phyloP scores from a whole-genome alignment of 2,329 filamentous ascomycete species.

The Elsinoe perseae region DNA sequence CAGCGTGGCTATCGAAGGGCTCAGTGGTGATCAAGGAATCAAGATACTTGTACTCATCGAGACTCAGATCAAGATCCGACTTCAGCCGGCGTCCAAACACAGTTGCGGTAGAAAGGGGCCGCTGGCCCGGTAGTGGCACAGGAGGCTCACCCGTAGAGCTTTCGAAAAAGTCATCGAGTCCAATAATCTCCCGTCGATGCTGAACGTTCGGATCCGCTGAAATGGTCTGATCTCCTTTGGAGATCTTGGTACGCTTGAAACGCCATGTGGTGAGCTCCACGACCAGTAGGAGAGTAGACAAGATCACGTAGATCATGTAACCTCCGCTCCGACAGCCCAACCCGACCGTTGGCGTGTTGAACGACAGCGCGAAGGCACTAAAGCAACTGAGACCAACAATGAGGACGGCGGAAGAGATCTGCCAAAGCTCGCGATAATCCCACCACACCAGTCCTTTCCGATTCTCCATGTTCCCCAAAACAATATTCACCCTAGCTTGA shows the following conservation, averaged over 20 bases:
- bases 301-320: conserved; percentile 36
- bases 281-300: conserved; percentile 31
- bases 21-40: too few species aligned
- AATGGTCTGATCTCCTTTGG: too few species aligned
- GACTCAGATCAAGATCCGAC: too few species aligned
- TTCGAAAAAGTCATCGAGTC: too few species aligned
- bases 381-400: conserved; percentile 33
- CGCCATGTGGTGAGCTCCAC: conserved; percentile 34
- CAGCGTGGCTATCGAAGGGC: too few species aligned
- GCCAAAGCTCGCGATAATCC: conserved; percentile 38
- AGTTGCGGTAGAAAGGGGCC: too few species aligned
- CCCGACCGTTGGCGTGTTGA: conserved; percentile 41
- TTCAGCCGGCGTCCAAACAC: too few species aligned
- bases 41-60: too few species aligned
- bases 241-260: neutral
- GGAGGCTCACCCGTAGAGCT: too few species aligned
- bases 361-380: conserved; percentile 37
- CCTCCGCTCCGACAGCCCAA: conserved; percentile 35
- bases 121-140: too few species aligned
- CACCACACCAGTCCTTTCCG: conserved; percentile 34
- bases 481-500: conserved; percentile 30
- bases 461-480: conserved; percentile 27
- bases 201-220: too few species aligned
- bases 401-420: conserved; percentile 32
- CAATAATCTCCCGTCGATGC: too few species aligned